Base-by-base conservation (phyloP, 1,284 basidiomycete species). In the Malassezia vespertilionis region DNA sequence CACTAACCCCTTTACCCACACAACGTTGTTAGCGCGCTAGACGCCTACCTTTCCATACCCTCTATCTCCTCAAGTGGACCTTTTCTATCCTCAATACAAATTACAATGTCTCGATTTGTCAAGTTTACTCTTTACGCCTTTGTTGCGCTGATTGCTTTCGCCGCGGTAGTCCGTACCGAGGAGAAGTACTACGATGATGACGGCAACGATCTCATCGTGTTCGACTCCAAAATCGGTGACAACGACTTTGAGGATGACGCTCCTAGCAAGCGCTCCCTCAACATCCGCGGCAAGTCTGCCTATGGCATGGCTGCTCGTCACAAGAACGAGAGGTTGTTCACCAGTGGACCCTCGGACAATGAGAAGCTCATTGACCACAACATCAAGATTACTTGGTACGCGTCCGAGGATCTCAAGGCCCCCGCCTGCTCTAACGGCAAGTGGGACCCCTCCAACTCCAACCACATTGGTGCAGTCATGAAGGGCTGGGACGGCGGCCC, bases 361-460 rank as follows among this genome's bases (percentile, higher is more conserved):
- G 56, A 57, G 48, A 5, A 47, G 26, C 22, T 63, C 30, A 57
- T 53, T 52, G 27, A 20, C 8, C 39, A 44, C 22, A 30, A 42
- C 23, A 44, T 62, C 12, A 46, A 59, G 42, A 57, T 66, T 50
- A 69, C 63, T 23, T 69, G 63, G 63, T 65, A 69, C 47, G 57
- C 62, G 2, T 51, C 55, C 33, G 36, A 66, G 24, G 65, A 69
- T 40, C 54, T 69, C 23, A 38, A 51, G 36, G 57, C 60, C 46
- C 65, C 65, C 10, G 56, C 58, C 35, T 69, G 65, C 52, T 60
- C 61, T 21, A 50, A 59, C 39, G 63, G 58, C 23, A 46, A 18
- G 12, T 69, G 63, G 63, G 54, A 61, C 33, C 65, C 65, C 24
- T 46, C 27, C 2, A 63, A 61, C 56, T 39, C 20, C 36, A 50